Percentiles rank a stretch among this genome's conserved stretches.
Conservation (phyloP, 2,329 filamentous ascomycete species). For the Trichoderma sp. region DNA sequence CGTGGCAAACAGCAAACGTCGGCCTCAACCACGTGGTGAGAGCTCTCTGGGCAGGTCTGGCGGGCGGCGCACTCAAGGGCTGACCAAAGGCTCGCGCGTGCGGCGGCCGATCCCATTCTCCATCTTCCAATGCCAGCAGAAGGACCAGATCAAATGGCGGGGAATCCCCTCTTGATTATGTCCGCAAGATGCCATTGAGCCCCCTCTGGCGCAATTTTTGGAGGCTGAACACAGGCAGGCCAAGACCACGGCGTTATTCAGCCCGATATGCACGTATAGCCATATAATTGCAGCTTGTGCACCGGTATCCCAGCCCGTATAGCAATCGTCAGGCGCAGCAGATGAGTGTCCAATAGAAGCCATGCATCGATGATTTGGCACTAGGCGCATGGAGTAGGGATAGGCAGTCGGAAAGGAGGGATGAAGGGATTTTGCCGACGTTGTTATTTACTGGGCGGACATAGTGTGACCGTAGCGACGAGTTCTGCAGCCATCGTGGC, state of each 20-base stretch:
- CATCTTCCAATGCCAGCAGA: not conserved
- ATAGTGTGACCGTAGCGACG: not conserved
- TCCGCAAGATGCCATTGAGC: slow-evolving; percentile 9
- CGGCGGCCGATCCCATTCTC: not conserved
- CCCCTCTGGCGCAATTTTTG: not conserved
- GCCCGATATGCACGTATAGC: not conserved
- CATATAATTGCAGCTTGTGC: not conserved
- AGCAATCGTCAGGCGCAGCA: not conserved
- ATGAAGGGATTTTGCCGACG: not conserved
- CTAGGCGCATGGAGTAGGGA: slow-evolving; percentile 1
- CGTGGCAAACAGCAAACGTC: slow-evolving; percentile 12
- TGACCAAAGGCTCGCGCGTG: not conserved
- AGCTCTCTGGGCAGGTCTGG: not conserved
- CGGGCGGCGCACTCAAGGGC: not conserved
- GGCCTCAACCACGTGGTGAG: slow-evolving; percentile 8
- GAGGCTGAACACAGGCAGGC: not conserved
- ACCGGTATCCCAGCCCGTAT: not conserved
- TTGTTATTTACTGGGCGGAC: not conserved
- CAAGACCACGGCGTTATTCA: not conserved
- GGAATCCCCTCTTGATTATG: slow-evolving; percentile 11
- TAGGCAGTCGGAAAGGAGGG: not conserved
- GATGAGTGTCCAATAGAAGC: not conserved
- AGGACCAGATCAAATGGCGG: not conserved
- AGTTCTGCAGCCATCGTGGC: slow-evolving; percentile 2
- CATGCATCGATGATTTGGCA: not conserved